Conservation (phyloP, 2,329 filamentous ascomycete species). For the Penicillium sumatraense region DNA sequence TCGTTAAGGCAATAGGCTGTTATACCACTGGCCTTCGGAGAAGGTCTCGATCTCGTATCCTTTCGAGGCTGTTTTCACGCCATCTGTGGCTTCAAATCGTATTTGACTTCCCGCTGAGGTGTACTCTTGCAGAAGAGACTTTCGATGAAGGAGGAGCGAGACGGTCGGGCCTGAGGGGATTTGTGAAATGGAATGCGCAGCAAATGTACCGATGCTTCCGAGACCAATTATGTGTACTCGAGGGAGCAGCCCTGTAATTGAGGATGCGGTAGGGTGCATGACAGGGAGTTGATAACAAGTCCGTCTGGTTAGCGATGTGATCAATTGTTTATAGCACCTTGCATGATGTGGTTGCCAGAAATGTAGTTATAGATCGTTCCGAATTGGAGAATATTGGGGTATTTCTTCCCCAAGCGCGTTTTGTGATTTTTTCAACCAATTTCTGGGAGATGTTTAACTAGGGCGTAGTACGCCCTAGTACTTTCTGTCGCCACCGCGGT, state of each 20-base stretch:
- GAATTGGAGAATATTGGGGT: no score
- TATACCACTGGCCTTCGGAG: constrained; percentile 8
- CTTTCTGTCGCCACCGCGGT: no score
- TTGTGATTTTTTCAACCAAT: no score
- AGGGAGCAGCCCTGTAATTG: background rate
- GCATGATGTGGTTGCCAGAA: no score
- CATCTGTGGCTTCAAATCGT: constrained; percentile 19
- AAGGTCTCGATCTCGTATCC: constrained; percentile 11
- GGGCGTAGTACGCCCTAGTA: no score
- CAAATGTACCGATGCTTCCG: constrained; percentile 77
- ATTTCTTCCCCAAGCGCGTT: no score
- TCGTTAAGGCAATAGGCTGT: background rate
- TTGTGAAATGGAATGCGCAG: constrained; percentile 70
- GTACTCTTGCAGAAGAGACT: constrained; percentile 29
- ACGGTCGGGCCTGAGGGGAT: constrained; percentile 67
- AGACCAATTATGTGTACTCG: constrained; percentile 68
- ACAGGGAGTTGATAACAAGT: no score
- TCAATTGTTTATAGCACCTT: no score
- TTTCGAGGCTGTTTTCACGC: background rate
- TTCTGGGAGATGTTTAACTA: no score
- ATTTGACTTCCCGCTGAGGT: constrained; percentile 29
- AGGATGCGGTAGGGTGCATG: background rate
- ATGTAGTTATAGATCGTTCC: no score
- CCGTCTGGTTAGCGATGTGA: no score
- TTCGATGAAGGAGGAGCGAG: constrained; percentile 72